phyloP scores from a whole-genome alignment of 768 basidiomycete species.

The Suillus alpinus region DNA sequence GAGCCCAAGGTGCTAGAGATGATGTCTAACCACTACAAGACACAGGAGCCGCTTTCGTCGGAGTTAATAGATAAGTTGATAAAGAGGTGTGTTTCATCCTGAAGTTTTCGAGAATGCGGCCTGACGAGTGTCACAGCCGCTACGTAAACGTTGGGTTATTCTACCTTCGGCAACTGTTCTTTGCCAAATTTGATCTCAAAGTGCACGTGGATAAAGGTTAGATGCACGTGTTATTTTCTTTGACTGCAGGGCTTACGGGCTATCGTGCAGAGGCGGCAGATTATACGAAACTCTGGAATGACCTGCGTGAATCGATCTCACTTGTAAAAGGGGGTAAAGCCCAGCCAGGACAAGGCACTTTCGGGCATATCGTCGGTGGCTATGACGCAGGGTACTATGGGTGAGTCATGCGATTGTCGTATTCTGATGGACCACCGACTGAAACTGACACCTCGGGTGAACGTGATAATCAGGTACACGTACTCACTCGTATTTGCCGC shows the following conservation, averaged over 20 bases:
- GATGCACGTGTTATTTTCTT: neutral
- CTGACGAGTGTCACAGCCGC: slow-evolving; percentile 37
- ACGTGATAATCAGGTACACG: slow-evolving; percentile 45
- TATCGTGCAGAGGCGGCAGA: slow-evolving; percentile 55
- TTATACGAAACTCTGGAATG: slow-evolving; percentile 79
- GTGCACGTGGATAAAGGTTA: slow-evolving; percentile 69
- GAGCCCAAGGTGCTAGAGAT: slow-evolving; percentile 70
- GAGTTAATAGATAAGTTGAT: slow-evolving; percentile 80
- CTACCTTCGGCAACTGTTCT: slow-evolving; percentile 83
- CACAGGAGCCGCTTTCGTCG: slow-evolving; percentile 63
- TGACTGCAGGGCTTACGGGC: neutral
- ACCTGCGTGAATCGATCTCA: slow-evolving; percentile 64
- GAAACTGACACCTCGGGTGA: neutral
- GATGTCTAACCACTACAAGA: slow-evolving; percentile 77
- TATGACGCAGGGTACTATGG: slow-evolving; percentile 68
- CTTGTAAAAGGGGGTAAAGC: slow-evolving; percentile 60
- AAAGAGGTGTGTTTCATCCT: slow-evolving; percentile 50
- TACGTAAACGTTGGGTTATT: slow-evolving; percentile 83
- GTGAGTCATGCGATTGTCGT: neutral
- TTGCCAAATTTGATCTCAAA: slow-evolving; percentile 74
- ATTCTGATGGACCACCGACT: neutral
- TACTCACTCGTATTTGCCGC: slow-evolving; percentile 67
- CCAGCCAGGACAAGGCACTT: slow-evolving; percentile 68
- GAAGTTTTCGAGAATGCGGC: neutral
- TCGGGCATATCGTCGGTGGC: slow-evolving; percentile 75